These are phyloP conservation scores for Basipetospora chlamydospora DNA, from an alignment of 2,329 filamentous ascomycete species.

Conservation along the genomic window DNA sequence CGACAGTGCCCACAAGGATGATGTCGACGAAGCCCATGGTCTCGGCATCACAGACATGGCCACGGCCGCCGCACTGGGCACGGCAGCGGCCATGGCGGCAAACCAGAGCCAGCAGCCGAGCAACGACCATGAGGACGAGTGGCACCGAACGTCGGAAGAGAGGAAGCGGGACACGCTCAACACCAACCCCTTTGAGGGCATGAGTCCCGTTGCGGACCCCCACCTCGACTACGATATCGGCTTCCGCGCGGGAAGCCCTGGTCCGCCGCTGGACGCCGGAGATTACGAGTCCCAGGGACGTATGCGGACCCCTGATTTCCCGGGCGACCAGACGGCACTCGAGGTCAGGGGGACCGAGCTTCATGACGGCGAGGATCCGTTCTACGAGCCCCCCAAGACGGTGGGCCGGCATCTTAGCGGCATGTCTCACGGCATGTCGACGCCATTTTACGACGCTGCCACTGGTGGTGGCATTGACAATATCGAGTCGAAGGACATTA, in stretches of 20 bases:
- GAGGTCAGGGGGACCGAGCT: slow-evolving; percentile 30
- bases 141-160: slow-evolving; percentile 46
- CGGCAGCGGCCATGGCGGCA: slow-evolving; percentile 29
- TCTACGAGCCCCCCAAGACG: slow-evolving; percentile 36
- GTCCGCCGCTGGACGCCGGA: slow-evolving; percentile 41
- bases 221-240: slow-evolving; percentile 19
- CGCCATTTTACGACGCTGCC: slow-evolving; percentile 78
- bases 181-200: slow-evolving; percentile 53
- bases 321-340: slow-evolving; percentile 20
- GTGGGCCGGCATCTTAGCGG: slow-evolving; percentile 60
- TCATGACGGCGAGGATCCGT: slow-evolving; percentile 49
- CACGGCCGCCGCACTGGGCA: slow-evolving; percentile 39
- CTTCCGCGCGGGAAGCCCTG: slow-evolving; percentile 5
- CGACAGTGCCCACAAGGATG: slow-evolving; percentile 1
- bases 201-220: slow-evolving; percentile 45
- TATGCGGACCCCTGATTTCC: slow-evolving; percentile 38
- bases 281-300: slow-evolving; percentile 74
- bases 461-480: slow-evolving; percentile 78
- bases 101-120: slow-evolving; percentile 37
- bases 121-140: slow-evolving; percentile 49
- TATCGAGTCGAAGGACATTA: slow-evolving; percentile 92
- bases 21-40: slow-evolving; percentile 11
- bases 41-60: slow-evolving; percentile 32
- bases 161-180: slow-evolving; percentile 51
- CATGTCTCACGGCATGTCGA: slow-evolving; percentile 81